Conservation (phyloP, 257 asterid species). For the Salvia rosmarinus region DNA sequence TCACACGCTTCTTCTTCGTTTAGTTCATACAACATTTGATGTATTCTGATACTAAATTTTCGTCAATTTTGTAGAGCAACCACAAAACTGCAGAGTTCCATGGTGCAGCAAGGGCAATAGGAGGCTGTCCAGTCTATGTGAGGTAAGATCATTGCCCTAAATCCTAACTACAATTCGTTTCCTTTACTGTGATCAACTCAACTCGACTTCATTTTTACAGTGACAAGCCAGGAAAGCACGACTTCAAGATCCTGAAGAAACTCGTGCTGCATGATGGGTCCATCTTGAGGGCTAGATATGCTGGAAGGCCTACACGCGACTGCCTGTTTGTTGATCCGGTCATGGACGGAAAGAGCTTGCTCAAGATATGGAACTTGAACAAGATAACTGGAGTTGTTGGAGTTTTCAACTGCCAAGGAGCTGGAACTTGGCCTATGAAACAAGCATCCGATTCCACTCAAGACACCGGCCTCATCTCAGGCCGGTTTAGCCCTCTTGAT, state of each 20-base stretch:
- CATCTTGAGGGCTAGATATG: conserved; percentile 47
- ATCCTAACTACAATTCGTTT: too few species aligned
- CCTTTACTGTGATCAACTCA: too few species aligned
- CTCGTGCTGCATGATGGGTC: conserved; percentile 66
- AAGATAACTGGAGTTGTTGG: conserved; percentile 54
- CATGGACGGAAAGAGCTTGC: conserved; percentile 51
- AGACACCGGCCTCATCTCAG: conserved; percentile 30
- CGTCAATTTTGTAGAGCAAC: too few species aligned
- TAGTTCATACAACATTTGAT: not conserved
- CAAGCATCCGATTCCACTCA: conserved; percentile 33
- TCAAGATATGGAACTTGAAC: conserved; percentile 68
- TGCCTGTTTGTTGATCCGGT: conserved; percentile 57
- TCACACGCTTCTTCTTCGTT: not conserved
- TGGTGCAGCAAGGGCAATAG: conserved; percentile 62
- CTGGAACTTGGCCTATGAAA: conserved; percentile 57
- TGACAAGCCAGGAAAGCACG: conserved; percentile 49
- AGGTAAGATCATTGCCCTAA: too few species aligned
- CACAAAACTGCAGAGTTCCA: conserved; percentile 57
- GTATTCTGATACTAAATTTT: not conserved
- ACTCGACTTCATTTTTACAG: too few species aligned
- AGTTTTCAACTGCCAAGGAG: conserved; percentile 66
- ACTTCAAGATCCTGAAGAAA: conserved; percentile 56
- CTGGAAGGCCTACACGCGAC: conserved; percentile 59
- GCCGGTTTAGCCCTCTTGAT: conserved; percentile 52
- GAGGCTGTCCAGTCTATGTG: conserved; percentile 65